Conservation (phyloP, 176 grass and related monocot genomes). For the Tuctoria greenei region DNA sequence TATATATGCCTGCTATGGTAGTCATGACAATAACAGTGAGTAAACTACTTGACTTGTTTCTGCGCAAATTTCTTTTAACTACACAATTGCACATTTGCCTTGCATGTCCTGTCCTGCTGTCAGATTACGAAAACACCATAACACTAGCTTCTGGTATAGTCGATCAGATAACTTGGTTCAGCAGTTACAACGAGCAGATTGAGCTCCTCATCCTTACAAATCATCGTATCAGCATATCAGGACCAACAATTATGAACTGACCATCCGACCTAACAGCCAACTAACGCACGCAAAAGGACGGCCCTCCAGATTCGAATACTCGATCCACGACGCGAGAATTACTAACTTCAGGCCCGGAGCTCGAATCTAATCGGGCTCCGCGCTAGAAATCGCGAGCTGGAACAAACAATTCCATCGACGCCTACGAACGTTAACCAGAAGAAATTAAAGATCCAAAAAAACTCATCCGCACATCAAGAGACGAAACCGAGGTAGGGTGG, state of each 20-base stretch:
- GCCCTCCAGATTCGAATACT: slow-evolving; percentile 1
- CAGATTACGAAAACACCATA: background rate
- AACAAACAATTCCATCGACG: background rate
- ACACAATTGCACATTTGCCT: background rate
- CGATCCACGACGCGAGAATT: background rate
- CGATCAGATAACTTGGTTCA: background rate
- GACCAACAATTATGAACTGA: background rate
- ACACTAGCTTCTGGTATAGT: background rate
- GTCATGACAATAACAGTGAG: background rate
- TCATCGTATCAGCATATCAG: background rate
- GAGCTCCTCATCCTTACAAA: background rate
- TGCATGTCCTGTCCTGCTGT: background rate
- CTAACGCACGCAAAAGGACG: background rate
- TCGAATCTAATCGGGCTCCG: slow-evolving; percentile 6
- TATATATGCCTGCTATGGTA: background rate
- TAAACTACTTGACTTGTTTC: background rate
- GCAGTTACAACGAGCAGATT: slow-evolving; percentile 2
- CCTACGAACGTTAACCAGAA: background rate
- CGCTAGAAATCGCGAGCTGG: background rate
- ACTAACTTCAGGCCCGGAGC: background rate
- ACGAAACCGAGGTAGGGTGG: background rate
- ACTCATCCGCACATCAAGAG: background rate
- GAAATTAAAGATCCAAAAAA: background rate
- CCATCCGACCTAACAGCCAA: slow-evolving; percentile 11
- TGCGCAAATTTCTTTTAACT: background rate